Percentiles rank a stretch among this genome's conserved stretches.
These are phyloP conservation scores for Sporothrix protearum DNA, from an alignment of 2,329 filamentous ascomycete species.

Conservation along the genomic window DNA sequence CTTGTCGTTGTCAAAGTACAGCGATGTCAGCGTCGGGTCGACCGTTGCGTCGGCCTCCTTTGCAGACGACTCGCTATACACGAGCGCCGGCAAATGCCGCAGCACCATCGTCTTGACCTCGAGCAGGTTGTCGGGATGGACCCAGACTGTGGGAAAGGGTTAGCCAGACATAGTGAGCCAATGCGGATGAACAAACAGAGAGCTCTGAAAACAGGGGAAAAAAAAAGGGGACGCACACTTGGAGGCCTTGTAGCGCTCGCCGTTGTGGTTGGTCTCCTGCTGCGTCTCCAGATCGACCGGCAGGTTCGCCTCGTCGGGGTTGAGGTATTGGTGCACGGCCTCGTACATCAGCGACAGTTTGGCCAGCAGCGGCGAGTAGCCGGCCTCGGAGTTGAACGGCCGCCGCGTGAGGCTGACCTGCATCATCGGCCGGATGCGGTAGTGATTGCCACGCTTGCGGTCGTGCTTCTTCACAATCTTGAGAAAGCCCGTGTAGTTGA, in stretches of 20 bases:
- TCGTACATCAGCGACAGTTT: slow-evolving; percentile 94
- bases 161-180: too few species aligned
- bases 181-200: too few species aligned
- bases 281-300: slow-evolving; percentile 50
- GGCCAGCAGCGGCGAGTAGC: slow-evolving; percentile 85
- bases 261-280: slow-evolving; percentile 54
- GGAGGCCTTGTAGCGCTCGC: slow-evolving; percentile 75
- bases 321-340: slow-evolving; percentile 80
- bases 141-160: slow-evolving; percentile 64
- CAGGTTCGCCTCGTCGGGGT: slow-evolving; percentile 43
- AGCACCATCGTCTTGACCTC: slow-evolving; percentile 97
- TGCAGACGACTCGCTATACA: slow-evolving; percentile 84
- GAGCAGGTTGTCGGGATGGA: slow-evolving; percentile 89
- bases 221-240: slow-evolving; percentile 62
- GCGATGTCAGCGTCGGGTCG: slow-evolving; percentile 87
- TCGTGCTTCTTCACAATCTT: slow-evolving; percentile 99
- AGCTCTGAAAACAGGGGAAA: not conserved
- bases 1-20: slow-evolving; percentile 88
- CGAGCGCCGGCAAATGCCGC: slow-evolving; percentile 80
- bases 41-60: slow-evolving; percentile 76
- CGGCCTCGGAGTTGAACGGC: slow-evolving; percentile 87
- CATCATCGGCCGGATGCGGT: slow-evolving; percentile 86
- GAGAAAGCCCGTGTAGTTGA: slow-evolving; percentile 96
- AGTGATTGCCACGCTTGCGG: slow-evolving; percentile 79
- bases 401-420: slow-evolving; percentile 83